These are phyloP conservation scores for Phaeomoniella chlamydospora DNA, from an alignment of 2,329 filamentous ascomycete species.

Conservation along the genomic window DNA sequence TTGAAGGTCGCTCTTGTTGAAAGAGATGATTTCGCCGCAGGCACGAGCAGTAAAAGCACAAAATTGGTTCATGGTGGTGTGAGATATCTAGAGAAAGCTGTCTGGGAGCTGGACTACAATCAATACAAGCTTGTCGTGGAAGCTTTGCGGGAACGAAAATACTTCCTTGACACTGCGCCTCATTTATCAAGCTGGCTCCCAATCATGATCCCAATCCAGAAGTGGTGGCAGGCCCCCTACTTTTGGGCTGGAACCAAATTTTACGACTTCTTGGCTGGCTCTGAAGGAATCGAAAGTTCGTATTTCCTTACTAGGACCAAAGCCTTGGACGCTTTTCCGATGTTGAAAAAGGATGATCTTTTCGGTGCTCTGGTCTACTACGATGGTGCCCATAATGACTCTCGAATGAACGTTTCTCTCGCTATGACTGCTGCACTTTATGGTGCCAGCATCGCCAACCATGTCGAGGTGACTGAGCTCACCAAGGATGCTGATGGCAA, in stretches of 20 bases:
- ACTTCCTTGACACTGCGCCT: conserved; percentile 69
- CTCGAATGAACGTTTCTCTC: conserved; percentile 79
- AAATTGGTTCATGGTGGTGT: conserved; percentile 79
- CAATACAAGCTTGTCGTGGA: conserved; percentile 68
- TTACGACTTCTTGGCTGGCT: conserved; percentile 74
- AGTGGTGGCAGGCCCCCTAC: conserved; percentile 72
- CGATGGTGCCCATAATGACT: conserved; percentile 84
- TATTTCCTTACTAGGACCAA: conserved; percentile 82
- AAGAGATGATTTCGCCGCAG: conserved; percentile 67
- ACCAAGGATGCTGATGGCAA: conserved; percentile 60
- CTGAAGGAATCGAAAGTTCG: conserved; percentile 75
- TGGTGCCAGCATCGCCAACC: conserved; percentile 68
- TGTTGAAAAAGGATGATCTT: conserved; percentile 67
- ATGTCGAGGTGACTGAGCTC: conserved; percentile 64
- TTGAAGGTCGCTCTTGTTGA: conserved; percentile 70
- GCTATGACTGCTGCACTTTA: conserved; percentile 83
- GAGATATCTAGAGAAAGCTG: conserved; percentile 72
- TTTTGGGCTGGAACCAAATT: conserved; percentile 60
- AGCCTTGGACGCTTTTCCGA: conserved; percentile 74
- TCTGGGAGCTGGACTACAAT: conserved; percentile 72
- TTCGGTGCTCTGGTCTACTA: conserved; percentile 81
- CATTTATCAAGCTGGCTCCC: conserved; percentile 70
- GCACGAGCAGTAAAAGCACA: conserved; percentile 75
- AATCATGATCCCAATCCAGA: conserved; percentile 69
- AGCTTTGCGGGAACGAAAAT: conserved; percentile 67